Evolutionary conservation across 2,329 filamentous ascomycete species (phyloP).

Genomic region (Dothistroma septosporum): DNA sequence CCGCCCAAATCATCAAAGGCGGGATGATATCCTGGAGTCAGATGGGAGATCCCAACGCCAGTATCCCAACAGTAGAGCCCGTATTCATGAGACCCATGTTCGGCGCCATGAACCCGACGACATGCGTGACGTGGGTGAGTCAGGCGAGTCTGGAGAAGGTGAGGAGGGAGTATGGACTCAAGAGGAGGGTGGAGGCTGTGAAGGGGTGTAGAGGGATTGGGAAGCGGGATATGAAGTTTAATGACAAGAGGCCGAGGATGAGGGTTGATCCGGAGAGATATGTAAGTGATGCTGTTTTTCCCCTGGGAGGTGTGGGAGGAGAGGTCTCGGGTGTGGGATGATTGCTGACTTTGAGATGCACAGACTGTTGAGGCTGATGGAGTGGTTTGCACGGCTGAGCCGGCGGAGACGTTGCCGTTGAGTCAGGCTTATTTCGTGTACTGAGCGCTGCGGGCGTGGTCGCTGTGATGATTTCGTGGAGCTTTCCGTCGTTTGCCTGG

Average conservation of each 20-base stretch:
- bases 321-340: not conserved
- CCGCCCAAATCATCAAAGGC: slow-evolving; percentile 74
- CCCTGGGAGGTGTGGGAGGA: not conserved
- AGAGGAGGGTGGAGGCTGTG: slow-evolving; percentile 76
- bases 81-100: slow-evolving; percentile 84
- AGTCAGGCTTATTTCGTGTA: slow-evolving; percentile 73
- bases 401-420: slow-evolving; percentile 66
- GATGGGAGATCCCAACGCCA: slow-evolving; percentile 61
- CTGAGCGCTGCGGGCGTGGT: slow-evolving; percentile 4
- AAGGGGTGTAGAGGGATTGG: slow-evolving; percentile 68
- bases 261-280: slow-evolving; percentile 89
- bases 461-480: too few relatives aligned
- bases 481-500: too few relatives aligned
- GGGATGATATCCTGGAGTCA: slow-evolving; percentile 77
- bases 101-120: slow-evolving; percentile 56
- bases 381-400: slow-evolving; percentile 66
- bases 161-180: slow-evolving; percentile 67
- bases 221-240: slow-evolving; percentile 89
- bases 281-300: slow-evolving; percentile 39
- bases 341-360: slow-evolving; percentile 14
- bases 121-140: slow-evolving; percentile 80
- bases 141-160: slow-evolving; percentile 61
- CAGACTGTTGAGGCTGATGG: slow-evolving; percentile 78
- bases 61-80: slow-evolving; percentile 84
- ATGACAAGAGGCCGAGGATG: slow-evolving; percentile 80